A percentile compares a stretch with the other conserved stretches of the same genome.
Conservation (phyloP, 441 rosid genomes). For the Gossypium armourianum region DNA sequence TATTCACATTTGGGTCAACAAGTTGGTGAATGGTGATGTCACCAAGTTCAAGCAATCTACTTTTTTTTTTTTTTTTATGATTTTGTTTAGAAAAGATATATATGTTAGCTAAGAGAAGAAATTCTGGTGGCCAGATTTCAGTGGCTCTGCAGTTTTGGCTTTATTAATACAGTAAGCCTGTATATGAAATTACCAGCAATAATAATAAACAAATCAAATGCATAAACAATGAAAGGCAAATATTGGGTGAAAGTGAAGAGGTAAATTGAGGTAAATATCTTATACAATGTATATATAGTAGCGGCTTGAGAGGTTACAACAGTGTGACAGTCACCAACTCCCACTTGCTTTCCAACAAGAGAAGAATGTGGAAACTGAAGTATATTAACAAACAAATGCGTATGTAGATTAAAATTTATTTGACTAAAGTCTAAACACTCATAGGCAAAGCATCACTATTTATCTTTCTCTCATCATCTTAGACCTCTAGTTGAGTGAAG, state of each 20-base stretch:
- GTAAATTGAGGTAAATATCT: background rate
- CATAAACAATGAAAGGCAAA: background rate
- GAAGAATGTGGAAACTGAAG: conserved; percentile 23
- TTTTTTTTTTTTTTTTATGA: background rate
- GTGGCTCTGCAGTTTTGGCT: conserved; percentile 2
- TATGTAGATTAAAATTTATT: background rate
- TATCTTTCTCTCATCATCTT: conserved; percentile 20
- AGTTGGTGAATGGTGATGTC: conserved; percentile 7
- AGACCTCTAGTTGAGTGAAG: conserved; percentile 12
- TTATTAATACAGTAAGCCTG: background rate
- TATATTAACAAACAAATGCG: background rate
- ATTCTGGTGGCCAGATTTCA: background rate
- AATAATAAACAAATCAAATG: background rate
- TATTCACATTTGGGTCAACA: background rate
- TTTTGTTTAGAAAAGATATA: conserved; percentile 5
- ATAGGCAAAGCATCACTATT: conserved; percentile 12
- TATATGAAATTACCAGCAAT: background rate
- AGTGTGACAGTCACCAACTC: conserved; percentile 56
- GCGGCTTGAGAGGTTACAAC: conserved; percentile 15
- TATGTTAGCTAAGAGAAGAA: background rate
- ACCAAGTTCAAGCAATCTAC: background rate
- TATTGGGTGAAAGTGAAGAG: background rate
- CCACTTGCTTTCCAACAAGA: conserved; percentile 51
- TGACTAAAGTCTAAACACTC: background rate
- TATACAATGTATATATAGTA: background rate